Base-by-base conservation (phyloP, 2,329 filamentous ascomycete species). In the Aspergillus niger region DNA sequence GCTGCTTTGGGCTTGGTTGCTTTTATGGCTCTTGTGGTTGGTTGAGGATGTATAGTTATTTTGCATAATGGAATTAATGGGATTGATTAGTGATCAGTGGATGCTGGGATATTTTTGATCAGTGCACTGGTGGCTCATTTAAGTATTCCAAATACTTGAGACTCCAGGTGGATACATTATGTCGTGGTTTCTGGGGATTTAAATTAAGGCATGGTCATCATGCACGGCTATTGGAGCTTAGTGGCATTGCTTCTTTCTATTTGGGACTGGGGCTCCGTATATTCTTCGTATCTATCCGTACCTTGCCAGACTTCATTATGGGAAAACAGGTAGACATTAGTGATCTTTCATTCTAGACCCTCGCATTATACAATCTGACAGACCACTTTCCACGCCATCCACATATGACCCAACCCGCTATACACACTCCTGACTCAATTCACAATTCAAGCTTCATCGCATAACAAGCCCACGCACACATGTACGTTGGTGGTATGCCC, bases 61-160 rank as follows among this genome's bases (percentile, higher is more conserved):
- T 43, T 50, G 50, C 57, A 43, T 47, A 41, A 32, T 24, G 8
- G 28, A 2, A 24, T 20, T 7, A 26, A 36, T 36, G 32, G 32
- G 2, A 20, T 20, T 30, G 15, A 48, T 55, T 43, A 41, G 30
- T 39, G 38, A 32, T 28, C 26, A 22, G 28, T 8, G 2, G 6
- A 26, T 53, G 17, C 5, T 39, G 20, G 13, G 20, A 20, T 20
- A 20, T 53, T 15, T 36, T 2, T 36, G 32, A 36, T 36, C 32
- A 36, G 32, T 36, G 32, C 32, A 36, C 32, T 17, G 38, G n/a
- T 26, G 50, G 32, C 24, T 53, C 50, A 38, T 39, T 53, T 24
- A 20, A n/a, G 22, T 41, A 53, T 53, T 53, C 51, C 51, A 53
- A 53, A 53, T 53, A 22, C 30, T 53, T 53, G 30, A 39, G 20